phyloP scores from a whole-genome alignment of 805 yeast species.

The Candida railenensis region DNA sequence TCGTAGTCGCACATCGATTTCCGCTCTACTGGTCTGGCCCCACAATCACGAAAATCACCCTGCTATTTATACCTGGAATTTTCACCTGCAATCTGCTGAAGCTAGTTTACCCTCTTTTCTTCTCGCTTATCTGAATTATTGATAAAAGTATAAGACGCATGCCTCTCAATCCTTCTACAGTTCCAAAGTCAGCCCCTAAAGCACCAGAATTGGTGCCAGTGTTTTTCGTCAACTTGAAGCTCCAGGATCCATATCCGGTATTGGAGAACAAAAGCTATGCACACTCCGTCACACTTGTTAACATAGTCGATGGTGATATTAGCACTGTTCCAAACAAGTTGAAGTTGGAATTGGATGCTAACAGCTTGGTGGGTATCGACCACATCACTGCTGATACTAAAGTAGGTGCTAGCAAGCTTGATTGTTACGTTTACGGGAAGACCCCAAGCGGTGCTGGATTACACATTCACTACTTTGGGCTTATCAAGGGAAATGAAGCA shows the following conservation, averaged over 20 bases:
- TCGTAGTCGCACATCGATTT: no score
- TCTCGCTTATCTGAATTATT: background rate
- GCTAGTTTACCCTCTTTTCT: no score
- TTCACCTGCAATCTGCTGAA: no score
- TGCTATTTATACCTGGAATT: no score
- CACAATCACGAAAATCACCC: no score
- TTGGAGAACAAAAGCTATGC: conserved; percentile 15
- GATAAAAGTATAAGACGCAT: no score
- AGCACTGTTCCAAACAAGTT: conserved; percentile 28
- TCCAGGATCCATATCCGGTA: conserved; percentile 19
- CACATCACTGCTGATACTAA: conserved; percentile 39
- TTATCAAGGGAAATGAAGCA: conserved; percentile 37
- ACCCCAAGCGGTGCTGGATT: conserved; percentile 44
- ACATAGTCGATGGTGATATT: conserved; percentile 27
- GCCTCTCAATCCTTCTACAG: background rate
- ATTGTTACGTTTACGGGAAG: conserved; percentile 50
- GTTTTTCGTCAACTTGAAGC: conserved; percentile 26
- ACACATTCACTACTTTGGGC: conserved; percentile 48
- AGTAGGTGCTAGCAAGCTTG: conserved; percentile 32
- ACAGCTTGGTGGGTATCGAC: conserved; percentile 43
- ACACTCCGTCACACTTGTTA: conserved; percentile 19
- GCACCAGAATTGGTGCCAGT: conserved; percentile 32
- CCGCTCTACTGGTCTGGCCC: no score
- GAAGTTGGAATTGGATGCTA: conserved; percentile 30
- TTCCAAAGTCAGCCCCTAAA: conserved; percentile 13